Evolutionary conservation across 73 alveolate species (phyloP).

Genomic region (Paramecium tetraurelia): DNA sequence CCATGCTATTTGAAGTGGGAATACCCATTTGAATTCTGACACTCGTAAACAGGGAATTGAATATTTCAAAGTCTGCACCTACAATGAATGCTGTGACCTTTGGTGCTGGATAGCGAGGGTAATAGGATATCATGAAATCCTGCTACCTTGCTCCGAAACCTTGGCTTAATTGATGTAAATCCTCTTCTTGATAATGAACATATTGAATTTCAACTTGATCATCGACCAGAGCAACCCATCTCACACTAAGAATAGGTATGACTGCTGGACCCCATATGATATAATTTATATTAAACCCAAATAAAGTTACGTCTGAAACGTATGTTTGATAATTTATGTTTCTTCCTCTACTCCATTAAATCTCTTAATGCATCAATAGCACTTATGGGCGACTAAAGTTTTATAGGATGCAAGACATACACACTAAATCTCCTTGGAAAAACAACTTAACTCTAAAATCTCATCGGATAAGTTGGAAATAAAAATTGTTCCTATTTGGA

Average conservation of each 20-base stretch:
- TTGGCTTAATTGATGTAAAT: not conserved
- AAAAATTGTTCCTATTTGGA: not conserved
- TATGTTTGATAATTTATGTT: not conserved
- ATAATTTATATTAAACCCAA: conserved; percentile 26
- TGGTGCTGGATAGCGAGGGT: conserved; percentile 6
- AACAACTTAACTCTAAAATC: not conserved
- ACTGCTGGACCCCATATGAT: not conserved
- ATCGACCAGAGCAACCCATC: conserved; percentile 2
- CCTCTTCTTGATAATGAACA: conserved; percentile 9
- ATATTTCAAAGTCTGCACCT: conserved; percentile 20
- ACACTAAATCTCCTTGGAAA: conserved; percentile 3
- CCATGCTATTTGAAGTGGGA: not conserved
- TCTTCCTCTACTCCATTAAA: conserved; percentile 33
- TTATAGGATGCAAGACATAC: not conserved
- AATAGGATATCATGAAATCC: conserved; percentile 2
- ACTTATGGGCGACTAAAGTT: not conserved
- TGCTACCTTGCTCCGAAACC: conserved; percentile 9
- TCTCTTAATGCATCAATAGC: conserved; percentile 16
- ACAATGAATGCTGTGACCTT: conserved; percentile 34
- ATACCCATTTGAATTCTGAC: not conserved
- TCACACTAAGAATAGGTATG: not conserved
- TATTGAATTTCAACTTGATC: not conserved
- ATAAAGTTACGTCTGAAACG: not conserved
- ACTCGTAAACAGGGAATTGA: not conserved
- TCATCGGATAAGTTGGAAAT: not conserved